Evolutionary conservation across 495 filamentous ascomycete genomes (phyloP).

Genomic region (Neurospora cerealis): DNA sequence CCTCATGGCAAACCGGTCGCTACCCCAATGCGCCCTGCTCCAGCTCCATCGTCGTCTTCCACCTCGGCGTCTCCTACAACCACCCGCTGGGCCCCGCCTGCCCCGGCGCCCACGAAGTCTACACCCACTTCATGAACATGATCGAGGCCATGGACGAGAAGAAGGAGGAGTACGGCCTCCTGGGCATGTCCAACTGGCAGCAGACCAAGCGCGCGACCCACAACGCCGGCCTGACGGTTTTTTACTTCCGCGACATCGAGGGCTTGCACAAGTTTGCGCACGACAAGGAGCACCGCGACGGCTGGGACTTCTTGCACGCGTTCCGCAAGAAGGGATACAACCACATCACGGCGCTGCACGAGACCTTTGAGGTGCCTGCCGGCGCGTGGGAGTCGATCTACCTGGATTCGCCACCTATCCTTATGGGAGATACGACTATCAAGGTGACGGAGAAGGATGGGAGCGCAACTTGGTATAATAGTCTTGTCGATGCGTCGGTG

Average conservation of each 20-base stretch:
- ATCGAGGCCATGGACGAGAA: not conserved
- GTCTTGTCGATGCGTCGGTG: not conserved
- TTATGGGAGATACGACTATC: constrained; percentile 3
- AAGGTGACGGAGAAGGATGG: not conserved
- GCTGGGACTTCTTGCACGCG: constrained; percentile 28
- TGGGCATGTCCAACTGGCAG: constrained; percentile 14
- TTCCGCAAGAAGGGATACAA: not conserved
- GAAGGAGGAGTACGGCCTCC: constrained; percentile 25
- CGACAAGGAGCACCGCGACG: constrained; percentile 30
- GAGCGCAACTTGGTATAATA: not conserved
- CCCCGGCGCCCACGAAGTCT: constrained; percentile 19
- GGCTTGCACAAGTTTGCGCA: constrained; percentile 42
- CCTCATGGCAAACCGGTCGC: not conserved
- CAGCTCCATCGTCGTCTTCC: constrained; percentile 12
- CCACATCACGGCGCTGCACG: constrained; percentile 5
- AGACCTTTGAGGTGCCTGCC: constrained; percentile 6
- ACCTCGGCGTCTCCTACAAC: constrained; percentile 19
- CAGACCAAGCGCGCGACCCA: constrained; percentile 18
- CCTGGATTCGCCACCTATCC: constrained; percentile 11
- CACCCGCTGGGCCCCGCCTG: constrained; percentile 24
- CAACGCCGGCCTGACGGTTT: constrained; percentile 26
- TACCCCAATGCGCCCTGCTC: not conserved
- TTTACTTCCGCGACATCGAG: constrained; percentile 40
- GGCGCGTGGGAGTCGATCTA: constrained; percentile 13
- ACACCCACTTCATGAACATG: constrained; percentile 15